phyloP scores from a whole-genome alignment of 2,329 filamentous ascomycete genomes.

The Paecilomyces dactylethromorphus region DNA sequence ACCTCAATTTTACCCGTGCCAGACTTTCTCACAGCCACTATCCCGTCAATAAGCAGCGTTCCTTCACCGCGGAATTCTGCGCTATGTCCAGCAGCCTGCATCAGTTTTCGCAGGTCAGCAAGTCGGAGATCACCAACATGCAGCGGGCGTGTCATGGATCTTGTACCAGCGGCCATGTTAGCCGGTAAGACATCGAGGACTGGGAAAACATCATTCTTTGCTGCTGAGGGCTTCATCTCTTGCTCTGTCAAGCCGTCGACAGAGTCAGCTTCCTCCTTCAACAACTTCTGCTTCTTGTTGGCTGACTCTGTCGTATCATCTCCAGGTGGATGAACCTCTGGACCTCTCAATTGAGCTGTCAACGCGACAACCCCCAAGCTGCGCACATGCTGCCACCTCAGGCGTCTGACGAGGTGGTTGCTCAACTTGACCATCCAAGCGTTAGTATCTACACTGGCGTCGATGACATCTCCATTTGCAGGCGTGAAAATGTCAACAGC shows the following conservation, averaged over 20 bases:
- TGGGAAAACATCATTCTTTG: slow-evolving; percentile 35
- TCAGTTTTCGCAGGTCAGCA: slow-evolving; percentile 76
- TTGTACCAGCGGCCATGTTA: slow-evolving; percentile 62
- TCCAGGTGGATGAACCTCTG: slow-evolving; percentile 27
- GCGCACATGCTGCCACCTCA: slow-evolving; percentile 92
- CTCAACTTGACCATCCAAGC: slow-evolving; percentile 93
- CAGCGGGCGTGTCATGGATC: slow-evolving; percentile 75
- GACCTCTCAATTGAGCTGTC: slow-evolving; percentile 62
- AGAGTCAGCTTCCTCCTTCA: slow-evolving; percentile 39
- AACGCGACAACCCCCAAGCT: slow-evolving; percentile 89
- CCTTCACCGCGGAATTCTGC: slow-evolving; percentile 94
- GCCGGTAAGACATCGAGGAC: slow-evolving; percentile 55
- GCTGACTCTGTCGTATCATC: slow-evolving; percentile 31
- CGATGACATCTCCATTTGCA: slow-evolving; percentile 61
- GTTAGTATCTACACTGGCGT: slow-evolving; percentile 95
- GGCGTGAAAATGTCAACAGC: slow-evolving; percentile 66
- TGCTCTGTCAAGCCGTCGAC: slow-evolving; percentile 14
- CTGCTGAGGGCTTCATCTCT: slow-evolving; percentile 13
- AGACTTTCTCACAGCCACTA: slow-evolving; percentile 82
- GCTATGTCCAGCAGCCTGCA: slow-evolving; percentile 74
- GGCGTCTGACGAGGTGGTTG: slow-evolving; percentile 71
- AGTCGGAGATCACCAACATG: slow-evolving; percentile 91
- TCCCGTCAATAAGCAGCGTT: slow-evolving; percentile 79
- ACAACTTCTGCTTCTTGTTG: slow-evolving; percentile 47
- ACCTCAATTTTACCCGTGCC: slow-evolving; percentile 82